These are phyloP conservation scores for Lactifluus pinguis DNA, from an alignment of 768 basidiomycete species.

Conservation along the genomic window DNA sequence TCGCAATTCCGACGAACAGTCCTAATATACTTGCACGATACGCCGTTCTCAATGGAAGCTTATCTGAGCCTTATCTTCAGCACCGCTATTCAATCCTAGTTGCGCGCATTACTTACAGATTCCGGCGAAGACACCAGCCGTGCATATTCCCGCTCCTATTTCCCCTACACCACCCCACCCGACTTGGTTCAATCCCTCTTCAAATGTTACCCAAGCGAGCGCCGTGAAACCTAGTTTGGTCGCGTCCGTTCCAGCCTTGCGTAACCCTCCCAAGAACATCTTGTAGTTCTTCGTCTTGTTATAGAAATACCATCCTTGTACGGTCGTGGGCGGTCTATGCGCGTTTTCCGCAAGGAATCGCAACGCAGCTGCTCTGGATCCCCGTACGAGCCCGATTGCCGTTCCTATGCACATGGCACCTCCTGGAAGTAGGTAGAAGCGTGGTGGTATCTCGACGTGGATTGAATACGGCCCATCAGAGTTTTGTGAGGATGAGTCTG, in stretches of 20 bases:
- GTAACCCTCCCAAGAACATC: constrained; percentile 64
- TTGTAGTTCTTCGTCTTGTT: constrained; percentile 93
- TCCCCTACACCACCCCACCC: constrained; percentile 38
- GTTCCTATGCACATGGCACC: constrained; percentile 52
- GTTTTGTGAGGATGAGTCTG: constrained; percentile 16
- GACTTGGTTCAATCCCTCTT: constrained; percentile 34
- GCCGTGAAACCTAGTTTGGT: constrained; percentile 40
- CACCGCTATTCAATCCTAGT: constrained; percentile 1
- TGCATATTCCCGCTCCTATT: constrained; percentile 57
- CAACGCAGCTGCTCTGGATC: constrained; percentile 59
- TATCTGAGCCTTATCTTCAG: constrained; percentile 14
- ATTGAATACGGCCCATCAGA: constrained; percentile 23
- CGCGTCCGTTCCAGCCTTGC: constrained; percentile 53
- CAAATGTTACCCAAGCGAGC: constrained; percentile 40
- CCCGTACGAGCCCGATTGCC: constrained; percentile 66
- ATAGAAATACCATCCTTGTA: constrained; percentile 93
- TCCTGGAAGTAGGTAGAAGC: constrained; percentile 53
- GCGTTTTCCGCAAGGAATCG: constrained; percentile 90
- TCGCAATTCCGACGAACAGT: constrained; percentile 43
- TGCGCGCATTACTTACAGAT: constrained; percentile 35
- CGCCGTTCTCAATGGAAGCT: constrained; percentile 16
- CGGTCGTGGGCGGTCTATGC: constrained; percentile 75
- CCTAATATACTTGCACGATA: constrained; percentile 37
- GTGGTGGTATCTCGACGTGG: constrained; percentile 41
- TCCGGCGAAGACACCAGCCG: constrained; percentile 47